These are phyloP conservation scores for Capsella bursapastoris DNA, from an alignment of 345 rosid species.

Conservation along the genomic window DNA sequence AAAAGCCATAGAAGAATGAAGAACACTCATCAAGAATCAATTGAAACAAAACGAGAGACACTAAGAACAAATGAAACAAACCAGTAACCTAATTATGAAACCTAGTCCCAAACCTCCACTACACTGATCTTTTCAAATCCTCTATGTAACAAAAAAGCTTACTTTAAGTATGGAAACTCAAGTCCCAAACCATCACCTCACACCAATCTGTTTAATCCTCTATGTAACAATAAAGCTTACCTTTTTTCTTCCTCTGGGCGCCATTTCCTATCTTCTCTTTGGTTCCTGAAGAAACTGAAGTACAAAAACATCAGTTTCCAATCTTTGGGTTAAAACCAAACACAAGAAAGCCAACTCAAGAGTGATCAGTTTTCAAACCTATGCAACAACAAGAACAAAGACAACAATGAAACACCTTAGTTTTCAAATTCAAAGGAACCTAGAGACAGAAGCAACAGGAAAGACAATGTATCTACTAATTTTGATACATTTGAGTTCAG, in stretches of 20 bases:
- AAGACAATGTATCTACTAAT: too few relatives aligned
- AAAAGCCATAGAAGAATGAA: background rate
- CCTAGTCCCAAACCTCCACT: background rate
- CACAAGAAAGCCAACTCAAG: background rate
- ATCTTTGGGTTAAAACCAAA: background rate
- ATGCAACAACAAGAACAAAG: background rate
- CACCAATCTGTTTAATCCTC: background rate
- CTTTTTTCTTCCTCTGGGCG: constrained; percentile 29
- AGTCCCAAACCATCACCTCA: too few relatives aligned
- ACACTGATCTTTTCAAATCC: background rate
- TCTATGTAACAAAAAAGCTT: constrained; percentile 3
- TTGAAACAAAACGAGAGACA: background rate
- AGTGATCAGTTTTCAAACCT: background rate
- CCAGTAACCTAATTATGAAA: background rate
- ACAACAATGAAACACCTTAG: background rate
- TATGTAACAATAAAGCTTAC: constrained; percentile 9
- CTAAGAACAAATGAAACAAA: background rate
- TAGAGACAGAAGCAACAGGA: too few relatives aligned
- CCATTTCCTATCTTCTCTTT: constrained; percentile 19
- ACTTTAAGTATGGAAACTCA: background rate
- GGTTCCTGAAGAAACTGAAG: background rate
- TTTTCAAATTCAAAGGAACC: background rate
- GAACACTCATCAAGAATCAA: background rate
- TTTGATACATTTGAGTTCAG: too few relatives aligned
- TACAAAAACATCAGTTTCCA: background rate